These are phyloP conservation scores for Termitomyces sp. DNA, from an alignment of 768 basidiomycete genomes.

Conservation along the genomic window DNA sequence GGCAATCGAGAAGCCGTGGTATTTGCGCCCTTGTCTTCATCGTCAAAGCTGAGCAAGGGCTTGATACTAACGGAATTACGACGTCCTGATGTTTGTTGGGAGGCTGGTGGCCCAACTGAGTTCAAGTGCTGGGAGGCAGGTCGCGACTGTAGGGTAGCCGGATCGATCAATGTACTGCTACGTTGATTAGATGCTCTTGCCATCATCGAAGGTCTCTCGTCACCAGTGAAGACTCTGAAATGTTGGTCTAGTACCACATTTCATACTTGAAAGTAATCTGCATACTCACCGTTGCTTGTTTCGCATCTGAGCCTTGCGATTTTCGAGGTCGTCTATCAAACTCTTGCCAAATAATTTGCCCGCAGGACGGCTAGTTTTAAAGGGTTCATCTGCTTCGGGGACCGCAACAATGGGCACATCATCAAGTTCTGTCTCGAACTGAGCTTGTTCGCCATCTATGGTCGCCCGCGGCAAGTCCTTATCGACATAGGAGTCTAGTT, in stretches of 20 bases:
- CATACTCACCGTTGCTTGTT: slow-evolving; percentile 72
- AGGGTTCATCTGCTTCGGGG: slow-evolving; percentile 26
- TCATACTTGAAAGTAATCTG: slow-evolving; percentile 2
- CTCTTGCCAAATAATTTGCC: slow-evolving; percentile 87
- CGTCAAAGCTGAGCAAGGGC: slow-evolving; percentile 68
- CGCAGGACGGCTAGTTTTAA: slow-evolving; percentile 52
- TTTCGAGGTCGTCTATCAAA: slow-evolving; percentile 87
- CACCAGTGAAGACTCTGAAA: slow-evolving; percentile 80
- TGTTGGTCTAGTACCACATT: background rate
- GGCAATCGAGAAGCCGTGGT: slow-evolving; percentile 27
- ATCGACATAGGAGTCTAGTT: slow-evolving; percentile 61
- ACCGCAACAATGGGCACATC: slow-evolving; percentile 27
- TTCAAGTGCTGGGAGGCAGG: slow-evolving; percentile 45
- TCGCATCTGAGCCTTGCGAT: slow-evolving; percentile 78
- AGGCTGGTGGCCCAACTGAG: slow-evolving; percentile 40
- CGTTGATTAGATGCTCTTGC: slow-evolving; percentile 56
- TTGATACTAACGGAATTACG: slow-evolving; percentile 54
- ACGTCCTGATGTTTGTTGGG: slow-evolving; percentile 36
- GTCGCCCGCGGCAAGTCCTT: slow-evolving; percentile 65
- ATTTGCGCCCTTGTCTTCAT: slow-evolving; percentile 38
- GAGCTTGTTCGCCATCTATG: slow-evolving; percentile 75
- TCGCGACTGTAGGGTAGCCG: slow-evolving; percentile 51
- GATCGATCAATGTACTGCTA: slow-evolving; percentile 73
- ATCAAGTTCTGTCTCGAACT: slow-evolving; percentile 44
- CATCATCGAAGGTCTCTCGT: slow-evolving; percentile 94